Evolutionary conservation across 805 yeast genomes (phyloP), one percentile per base, ranked within the genome.

Genomic region (Yamadazyma laniorum): DNA sequence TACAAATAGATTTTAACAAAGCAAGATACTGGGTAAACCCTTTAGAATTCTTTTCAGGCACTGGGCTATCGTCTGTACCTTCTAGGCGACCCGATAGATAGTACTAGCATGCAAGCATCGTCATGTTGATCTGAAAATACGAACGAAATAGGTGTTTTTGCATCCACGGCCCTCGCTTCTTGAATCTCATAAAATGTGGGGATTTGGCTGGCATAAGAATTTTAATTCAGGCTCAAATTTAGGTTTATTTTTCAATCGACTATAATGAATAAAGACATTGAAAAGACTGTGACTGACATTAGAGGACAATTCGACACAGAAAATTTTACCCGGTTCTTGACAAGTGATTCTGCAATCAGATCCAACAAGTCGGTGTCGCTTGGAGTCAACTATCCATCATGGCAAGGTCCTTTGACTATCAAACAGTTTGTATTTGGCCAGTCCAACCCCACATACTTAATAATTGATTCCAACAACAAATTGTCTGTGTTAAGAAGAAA

Each of bases 381-480:
- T 3, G 72, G 71, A 1, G 44, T 50, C 6, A 26, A 40, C 15
- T 40, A 54, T 5, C 55, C 58, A 7, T 19, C 38, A 11, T 47
- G 52, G 32, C 42, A 58, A 35, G 47, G 44, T 5, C 76, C 74
- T 1, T 56, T 58, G 11, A 46, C 44, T 0, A 52, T 76, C 29
- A 59, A 68, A 42, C 85, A 79, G 55, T 79, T 79, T 58, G 67
- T 67, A 18, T 77, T 73, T 52, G 85, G 85, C 12, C 85, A 79
- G 53, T 74, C 80, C 1, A 79, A 79, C 50, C 85, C 85, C 9
- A 77, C 83, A 1, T 79, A 77, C 50, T 65, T 74, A 19, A 38
- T 78, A 18, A 56, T 52, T 2, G 80, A 76, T 44, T 51, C 63
- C 2, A 43, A 44, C 4, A 66, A 63, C 2, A 57, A 52, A 19